Base-by-base conservation (phyloP, 768 basidiomycete species). In the Neoboletus brunneissimus region DNA sequence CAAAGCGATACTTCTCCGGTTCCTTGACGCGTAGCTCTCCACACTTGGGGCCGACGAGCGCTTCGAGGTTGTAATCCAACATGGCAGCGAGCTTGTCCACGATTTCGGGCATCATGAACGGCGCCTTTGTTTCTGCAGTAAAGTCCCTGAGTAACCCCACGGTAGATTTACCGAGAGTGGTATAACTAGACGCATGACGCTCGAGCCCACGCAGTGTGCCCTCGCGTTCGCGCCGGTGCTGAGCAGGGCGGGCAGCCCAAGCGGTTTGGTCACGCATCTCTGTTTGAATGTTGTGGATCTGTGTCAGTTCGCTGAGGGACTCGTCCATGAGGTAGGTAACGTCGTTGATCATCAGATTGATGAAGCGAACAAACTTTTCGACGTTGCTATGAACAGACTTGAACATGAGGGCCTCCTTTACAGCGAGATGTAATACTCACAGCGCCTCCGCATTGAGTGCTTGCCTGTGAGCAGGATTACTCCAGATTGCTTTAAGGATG, bases 281-380 rank as follows among this genome's bases (percentile, higher is more conserved):
- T 0, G 76, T 75, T 70, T 96, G 89, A 48, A 98, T 87, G 56
- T 82, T 85, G 69, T 89, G 85, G 60, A 99, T 97, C 67, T 96
- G 91, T 12, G 85, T 79, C 49, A 99, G 79, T 60, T 95, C 91
- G 63, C 85, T 85, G 47, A 98, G 79, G 10, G 94, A 96, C 66
- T 99, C 97, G 69, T 98, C 94, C 82, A 99, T 87, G 51, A 98
- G 88, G 73, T 94, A 98, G 10, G 96, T 98, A 53, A 96, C 94
- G 65, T 99, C 97, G 80, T 97, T 98, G 77, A 98, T 97, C 85
- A 98, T 90, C 64, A 98, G 78, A 75, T 99, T 98, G 75, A 95
- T 83, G 71, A 99, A 98, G 54, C 88, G 87, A 51, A 98, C 87
- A 70, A 98, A 98, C 72, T 91, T 89, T 63, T 97, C 93, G 47